A percentile compares a stretch with the other conserved stretches of the same genome.
Conservation (phyloP, 2,329 filamentous ascomycete species). For the Aspergillus vadensis region DNA sequence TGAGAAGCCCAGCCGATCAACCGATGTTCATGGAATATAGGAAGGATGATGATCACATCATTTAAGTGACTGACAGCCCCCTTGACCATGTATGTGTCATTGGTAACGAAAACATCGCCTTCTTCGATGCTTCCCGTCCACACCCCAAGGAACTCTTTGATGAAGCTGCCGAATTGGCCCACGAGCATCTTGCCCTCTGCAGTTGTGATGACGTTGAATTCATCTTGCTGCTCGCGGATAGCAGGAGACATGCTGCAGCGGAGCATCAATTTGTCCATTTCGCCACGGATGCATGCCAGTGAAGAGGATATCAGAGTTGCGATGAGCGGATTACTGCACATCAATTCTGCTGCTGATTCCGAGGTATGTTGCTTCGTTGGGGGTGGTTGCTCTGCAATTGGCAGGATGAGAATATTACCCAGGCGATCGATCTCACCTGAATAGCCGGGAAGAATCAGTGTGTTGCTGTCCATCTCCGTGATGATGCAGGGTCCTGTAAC, state of each 20-base stretch:
- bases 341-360: conserved; percentile 42
- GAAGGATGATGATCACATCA: conserved; percentile 53
- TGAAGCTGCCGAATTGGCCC: conserved; percentile 55
- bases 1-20: conserved; percentile 55
- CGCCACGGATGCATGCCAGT: conserved; percentile 49
- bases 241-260: conserved; percentile 55
- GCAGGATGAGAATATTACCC: conserved; percentile 54
- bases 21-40: conserved; percentile 49
- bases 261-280: conserved; percentile 57
- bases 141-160: conserved; percentile 49
- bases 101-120: conserved; percentile 55
- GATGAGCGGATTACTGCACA: conserved; percentile 44
- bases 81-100: conserved; percentile 53
- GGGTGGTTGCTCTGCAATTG: conserved; percentile 29
- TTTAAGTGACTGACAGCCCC: conserved; percentile 55
- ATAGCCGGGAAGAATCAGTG: conserved; percentile 52
- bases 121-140: conserved; percentile 54
- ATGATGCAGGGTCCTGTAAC: conserved; percentile 51
- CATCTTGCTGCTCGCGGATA: conserved; percentile 55
- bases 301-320: conserved; percentile 50
- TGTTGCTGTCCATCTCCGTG: conserved; percentile 56
- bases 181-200: conserved; percentile 53
- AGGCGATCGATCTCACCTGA: conserved; percentile 51
- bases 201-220: conserved; percentile 57
- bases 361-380: conserved; percentile 5